These are phyloP conservation scores for Tricholoma sp. DNA, from an alignment of 768 basidiomycete genomes.

Conservation along the genomic window DNA sequence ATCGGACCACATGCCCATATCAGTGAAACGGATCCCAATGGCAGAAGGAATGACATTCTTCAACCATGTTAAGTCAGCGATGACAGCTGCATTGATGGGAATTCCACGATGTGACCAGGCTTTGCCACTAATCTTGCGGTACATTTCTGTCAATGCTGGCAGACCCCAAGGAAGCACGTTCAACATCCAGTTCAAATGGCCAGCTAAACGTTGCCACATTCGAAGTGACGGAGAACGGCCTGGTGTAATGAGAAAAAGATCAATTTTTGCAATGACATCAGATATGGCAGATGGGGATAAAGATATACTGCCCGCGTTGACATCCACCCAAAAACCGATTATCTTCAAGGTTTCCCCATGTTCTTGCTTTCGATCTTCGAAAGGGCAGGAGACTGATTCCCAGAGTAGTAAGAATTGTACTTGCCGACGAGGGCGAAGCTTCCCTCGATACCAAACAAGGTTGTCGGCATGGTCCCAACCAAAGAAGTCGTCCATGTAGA, in stretches of 20 bases:
- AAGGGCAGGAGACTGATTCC: too few species aligned
- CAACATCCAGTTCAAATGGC: not conserved
- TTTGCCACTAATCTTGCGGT: too few species aligned
- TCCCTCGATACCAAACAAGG: not conserved
- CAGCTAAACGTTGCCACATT: not conserved
- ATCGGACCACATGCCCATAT: not conserved
- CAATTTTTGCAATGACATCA: not conserved
- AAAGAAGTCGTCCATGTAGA: slow-evolving; percentile 14
- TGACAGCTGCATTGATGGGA: too few species aligned
- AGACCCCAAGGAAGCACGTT: not conserved
- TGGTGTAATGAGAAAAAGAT: not conserved
- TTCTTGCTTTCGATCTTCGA: too few species aligned
- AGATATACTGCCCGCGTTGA: too few species aligned
- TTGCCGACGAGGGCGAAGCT: not conserved
- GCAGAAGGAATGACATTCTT: not conserved
- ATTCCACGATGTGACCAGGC: too few species aligned
- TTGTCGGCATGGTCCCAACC: slow-evolving; percentile 21
- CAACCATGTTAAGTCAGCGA: not conserved
- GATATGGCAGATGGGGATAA: too few species aligned
- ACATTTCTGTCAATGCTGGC: not conserved
- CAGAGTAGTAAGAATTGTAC: not conserved
- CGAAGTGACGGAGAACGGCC: not conserved
- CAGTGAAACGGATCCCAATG: not conserved
- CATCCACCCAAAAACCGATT: too few species aligned
- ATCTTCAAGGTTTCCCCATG: too few species aligned